A percentile compares a stretch with the other conserved stretches of the same genome.
These are phyloP conservation scores for Camellia oleifera DNA, from an alignment of 179 eudicot genomes.

Conservation along the genomic window DNA sequence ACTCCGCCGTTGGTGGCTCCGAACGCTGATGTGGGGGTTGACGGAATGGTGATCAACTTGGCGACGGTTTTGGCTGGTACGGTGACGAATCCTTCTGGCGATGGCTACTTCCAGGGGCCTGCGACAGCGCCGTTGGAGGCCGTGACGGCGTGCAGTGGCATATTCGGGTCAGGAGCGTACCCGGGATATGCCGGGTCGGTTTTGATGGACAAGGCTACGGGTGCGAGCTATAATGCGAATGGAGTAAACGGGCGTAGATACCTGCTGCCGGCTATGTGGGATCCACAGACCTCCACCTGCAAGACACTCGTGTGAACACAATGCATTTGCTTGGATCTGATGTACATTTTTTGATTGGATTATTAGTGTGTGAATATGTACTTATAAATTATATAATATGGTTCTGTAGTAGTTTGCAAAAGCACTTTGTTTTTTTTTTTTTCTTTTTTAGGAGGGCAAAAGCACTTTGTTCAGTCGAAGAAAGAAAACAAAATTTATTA, in stretches of 20 bases:
- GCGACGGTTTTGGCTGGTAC: slow-evolving; percentile 3
- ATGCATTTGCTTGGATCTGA: too few relatives aligned
- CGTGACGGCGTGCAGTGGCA: slow-evolving; percentile 10
- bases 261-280: slow-evolving; percentile 13
- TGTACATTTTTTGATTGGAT: too few relatives aligned
- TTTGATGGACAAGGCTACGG: not conserved
- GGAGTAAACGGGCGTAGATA: slow-evolving; percentile 7
- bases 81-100: slow-evolving; percentile 11
- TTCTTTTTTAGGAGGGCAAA: too few relatives aligned
- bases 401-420: too few relatives aligned
- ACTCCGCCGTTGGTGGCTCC: slow-evolving; percentile 12
- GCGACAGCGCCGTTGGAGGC: slow-evolving; percentile 2
- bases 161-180: not conserved
- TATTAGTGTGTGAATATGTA: too few relatives aligned
- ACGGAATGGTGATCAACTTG: slow-evolving; percentile 17
- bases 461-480: too few relatives aligned
- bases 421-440: too few relatives aligned
- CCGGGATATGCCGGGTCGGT: not conserved
- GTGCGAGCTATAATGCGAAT: slow-evolving; percentile 12
- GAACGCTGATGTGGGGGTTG: slow-evolving; percentile 16
- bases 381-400: too few relatives aligned
- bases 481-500: too few relatives aligned
- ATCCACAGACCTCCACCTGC: slow-evolving; percentile 10
- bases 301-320: slow-evolving; percentile 2
- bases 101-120: slow-evolving; percentile 12